phyloP scores from a whole-genome alignment of 2,329 filamentous ascomycete genomes.

The Calonectria fujianensis region DNA sequence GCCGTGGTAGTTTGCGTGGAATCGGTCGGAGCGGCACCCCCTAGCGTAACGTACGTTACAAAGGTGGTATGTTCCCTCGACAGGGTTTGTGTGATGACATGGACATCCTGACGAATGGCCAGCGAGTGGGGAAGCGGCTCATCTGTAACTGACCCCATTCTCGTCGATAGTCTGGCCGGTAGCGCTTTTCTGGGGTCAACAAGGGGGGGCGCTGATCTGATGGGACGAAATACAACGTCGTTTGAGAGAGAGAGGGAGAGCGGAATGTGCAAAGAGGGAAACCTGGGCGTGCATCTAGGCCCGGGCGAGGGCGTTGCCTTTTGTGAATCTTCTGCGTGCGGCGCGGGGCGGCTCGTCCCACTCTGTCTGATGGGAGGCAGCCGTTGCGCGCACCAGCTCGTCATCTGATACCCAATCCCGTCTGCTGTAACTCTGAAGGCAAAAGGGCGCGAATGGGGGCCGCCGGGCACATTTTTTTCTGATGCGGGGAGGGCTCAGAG shows the following conservation, averaged over 20 bases:
- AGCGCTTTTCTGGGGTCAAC: slow-evolving; percentile 3
- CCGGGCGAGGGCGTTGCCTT: slow-evolving; percentile 36
- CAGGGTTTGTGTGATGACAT: slow-evolving; percentile 62
- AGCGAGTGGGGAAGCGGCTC: slow-evolving; percentile 43
- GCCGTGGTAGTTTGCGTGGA: slow-evolving; percentile 37
- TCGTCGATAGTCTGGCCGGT: slow-evolving; percentile 21
- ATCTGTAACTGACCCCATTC: slow-evolving; percentile 29
- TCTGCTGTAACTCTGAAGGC: slow-evolving; percentile 25
- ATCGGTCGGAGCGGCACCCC: slow-evolving; percentile 39
- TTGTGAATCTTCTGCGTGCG: slow-evolving; percentile 44
- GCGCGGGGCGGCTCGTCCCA: slow-evolving; percentile 38
- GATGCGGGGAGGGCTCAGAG: slow-evolving; percentile 36
- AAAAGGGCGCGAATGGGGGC: slow-evolving; percentile 15
- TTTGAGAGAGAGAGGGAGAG: background rate
- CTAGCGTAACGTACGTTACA: slow-evolving; percentile 59
- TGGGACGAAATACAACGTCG: slow-evolving; percentile 28
- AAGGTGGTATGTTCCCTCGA: slow-evolving; percentile 60
- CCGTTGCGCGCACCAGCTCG: slow-evolving; percentile 38
- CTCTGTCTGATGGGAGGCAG: slow-evolving; percentile 45
- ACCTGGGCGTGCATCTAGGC: slow-evolving; percentile 4
- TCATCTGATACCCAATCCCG: slow-evolving; percentile 50
- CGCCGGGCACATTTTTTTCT: background rate
- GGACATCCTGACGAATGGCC: slow-evolving; percentile 52
- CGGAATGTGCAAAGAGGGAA: slow-evolving; percentile 44
- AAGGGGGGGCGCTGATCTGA: background rate